A percentile compares a stretch with the other conserved stretches of the same genome.
Evolutionary conservation across 352 stramenopile species (phyloP).

Genomic region (Phytophthora uliginosa): DNA sequence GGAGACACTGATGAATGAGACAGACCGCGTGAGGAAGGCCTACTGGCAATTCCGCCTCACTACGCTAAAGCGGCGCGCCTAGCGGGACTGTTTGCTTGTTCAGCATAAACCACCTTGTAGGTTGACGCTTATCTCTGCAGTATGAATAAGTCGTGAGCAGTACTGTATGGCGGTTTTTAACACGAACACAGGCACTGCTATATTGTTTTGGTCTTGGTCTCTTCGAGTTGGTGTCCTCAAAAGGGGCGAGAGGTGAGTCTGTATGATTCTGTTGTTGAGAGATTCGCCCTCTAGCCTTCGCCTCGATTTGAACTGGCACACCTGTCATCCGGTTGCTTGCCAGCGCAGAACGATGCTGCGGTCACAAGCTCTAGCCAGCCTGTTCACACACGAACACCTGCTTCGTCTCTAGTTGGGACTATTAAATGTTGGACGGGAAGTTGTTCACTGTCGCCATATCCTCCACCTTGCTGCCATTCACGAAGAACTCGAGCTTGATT

Average conservation of each 20-base stretch:
- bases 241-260: conserved; percentile 5
- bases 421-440: conserved; percentile 81
- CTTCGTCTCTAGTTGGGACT: conserved; percentile 27
- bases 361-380: conserved; percentile 23
- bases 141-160: conserved; percentile 2
- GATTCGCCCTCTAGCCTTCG: background rate
- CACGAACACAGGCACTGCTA: conserved; percentile 38
- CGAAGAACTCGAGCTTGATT: conserved; percentile 86
- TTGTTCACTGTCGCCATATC: conserved; percentile 86
- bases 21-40: conserved; percentile 72
- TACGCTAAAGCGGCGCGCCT: conserved; percentile 45
- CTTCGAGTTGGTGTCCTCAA: conserved; percentile 16
- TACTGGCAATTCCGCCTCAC: conserved; percentile 83
- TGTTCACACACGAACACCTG: conserved; percentile 4
- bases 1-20: conserved; percentile 77
- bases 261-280: background rate
- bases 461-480: conserved; percentile 88
- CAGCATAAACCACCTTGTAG: background rate
- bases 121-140: background rate
- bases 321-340: conserved; percentile 15
- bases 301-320: conserved; percentile 9
- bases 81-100: conserved; percentile 6
- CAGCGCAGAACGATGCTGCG: conserved; percentile 21
- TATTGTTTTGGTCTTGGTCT: conserved; percentile 39
- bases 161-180: conserved; percentile 21